Evolutionary conservation across 2,329 filamentous ascomycete species (phyloP), one percentile per base, ranked within the genome.

Genomic region (Ophiostoma piceae): DNA sequence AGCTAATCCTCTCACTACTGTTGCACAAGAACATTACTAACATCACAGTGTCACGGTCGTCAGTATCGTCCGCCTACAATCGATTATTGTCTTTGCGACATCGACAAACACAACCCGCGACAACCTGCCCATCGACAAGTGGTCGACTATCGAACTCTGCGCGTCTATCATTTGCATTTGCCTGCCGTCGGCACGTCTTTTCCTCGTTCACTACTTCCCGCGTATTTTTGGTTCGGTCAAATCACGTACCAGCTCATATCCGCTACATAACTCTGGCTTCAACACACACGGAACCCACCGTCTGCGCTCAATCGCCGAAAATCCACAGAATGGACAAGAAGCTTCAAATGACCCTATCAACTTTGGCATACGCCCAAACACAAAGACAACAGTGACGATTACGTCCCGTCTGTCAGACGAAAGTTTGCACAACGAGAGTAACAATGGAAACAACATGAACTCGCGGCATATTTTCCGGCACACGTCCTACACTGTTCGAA

Each of bases 111-210:
- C 75, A 4, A 78, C 78, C 0, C 76, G 74, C 74, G 76, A 78
- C 71, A 74, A 78, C 47, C 75, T 74, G 60, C 72, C 73, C 32
- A 74, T 79, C n/a, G 75, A 73, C 39, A 71, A 75, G 9, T 79
- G 78, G 77, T 79, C 77, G 8, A 77, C 76, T 2, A 74, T 79
- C 41, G 78, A 79, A 71, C 74, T 78, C 70, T 75, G 76, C 70
- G 74, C 77, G 22, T 76, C 76, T 69, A 76, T 78, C 67, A 76
- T 79, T 16, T 79, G 77, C 73, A 73, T 76, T 7, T 79, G 77
- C 73, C 75, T 79, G 75, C 77, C 78, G 0, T 72, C 75, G 0
- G 41, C 77, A 2, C 76, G 77, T 5, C 73, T 77, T 2, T 54
- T 78, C 16, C 71, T 78, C 14, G 74, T 77, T 3, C 75, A 75